A percentile compares a stretch with the other conserved stretches of the same genome.
Conservation (phyloP, 2,329 filamentous ascomycete species). For the Aspergillus alliaceus region DNA sequence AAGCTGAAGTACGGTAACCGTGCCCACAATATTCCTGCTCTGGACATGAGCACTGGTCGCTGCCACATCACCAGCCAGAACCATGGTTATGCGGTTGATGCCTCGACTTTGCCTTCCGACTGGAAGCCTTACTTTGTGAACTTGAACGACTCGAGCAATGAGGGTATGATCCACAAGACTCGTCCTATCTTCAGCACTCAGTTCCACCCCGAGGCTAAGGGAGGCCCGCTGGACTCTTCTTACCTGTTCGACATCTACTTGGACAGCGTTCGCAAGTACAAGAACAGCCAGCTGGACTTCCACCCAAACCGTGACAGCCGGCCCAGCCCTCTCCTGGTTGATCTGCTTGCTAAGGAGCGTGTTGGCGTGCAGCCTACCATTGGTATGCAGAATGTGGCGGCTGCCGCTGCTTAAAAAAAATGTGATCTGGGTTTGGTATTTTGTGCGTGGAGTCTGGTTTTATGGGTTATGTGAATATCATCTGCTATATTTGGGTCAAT, state of each 20-base stretch:
- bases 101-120: slow-evolving; percentile 74
- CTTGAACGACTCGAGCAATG: slow-evolving; percentile 95
- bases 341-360: slow-evolving; percentile 89
- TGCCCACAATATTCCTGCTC: slow-evolving; percentile 94
- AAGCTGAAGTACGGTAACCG: slow-evolving; percentile 99
- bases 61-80: slow-evolving; percentile 99
- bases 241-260: slow-evolving; percentile 98
- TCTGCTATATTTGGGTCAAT: background rate
- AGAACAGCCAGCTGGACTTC: slow-evolving; percentile 73
- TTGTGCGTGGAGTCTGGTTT: slow-evolving; percentile 14
- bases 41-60: slow-evolving; percentile 91
- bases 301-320: slow-evolving; percentile 76
- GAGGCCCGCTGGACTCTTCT: slow-evolving; percentile 90
- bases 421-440: slow-evolving; percentile 6
- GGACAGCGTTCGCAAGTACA: slow-evolving; percentile 85
- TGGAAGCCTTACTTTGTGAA: slow-evolving; percentile 99
- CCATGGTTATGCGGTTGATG: slow-evolving; percentile 94
- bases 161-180: slow-evolving; percentile 94
- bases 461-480: slow-evolving; percentile 10
- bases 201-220: slow-evolving; percentile 98
- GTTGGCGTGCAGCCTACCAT: slow-evolving; percentile 80
- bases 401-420: slow-evolving; percentile 22
- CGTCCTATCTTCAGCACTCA: slow-evolving; percentile 98
- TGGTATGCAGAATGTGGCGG: slow-evolving; percentile 47
- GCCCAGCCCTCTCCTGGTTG: slow-evolving; percentile 82